phyloP scores from a whole-genome alignment of 225 moss, liverwort and hornwort species.

The Neckera pumila region DNA sequence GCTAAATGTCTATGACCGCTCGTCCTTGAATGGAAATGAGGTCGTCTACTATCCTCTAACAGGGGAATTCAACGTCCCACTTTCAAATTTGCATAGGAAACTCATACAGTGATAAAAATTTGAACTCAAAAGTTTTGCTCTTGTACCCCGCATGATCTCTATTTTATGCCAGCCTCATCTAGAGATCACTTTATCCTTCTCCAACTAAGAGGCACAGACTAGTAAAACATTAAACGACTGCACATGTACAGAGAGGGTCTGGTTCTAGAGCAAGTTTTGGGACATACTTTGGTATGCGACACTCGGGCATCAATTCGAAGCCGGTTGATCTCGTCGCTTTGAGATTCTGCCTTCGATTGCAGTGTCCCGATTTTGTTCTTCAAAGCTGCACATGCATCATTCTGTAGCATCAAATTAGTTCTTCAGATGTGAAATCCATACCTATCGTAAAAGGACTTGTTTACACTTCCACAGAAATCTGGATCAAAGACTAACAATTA shows the following conservation, averaged over 20 bases:
- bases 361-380: conserved; percentile 61
- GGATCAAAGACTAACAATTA: not conserved
- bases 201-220: not conserved
- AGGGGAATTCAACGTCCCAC: too few relatives aligned
- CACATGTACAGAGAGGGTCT: not conserved
- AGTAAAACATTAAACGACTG: not conserved
- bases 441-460: not conserved
- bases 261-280: not conserved
- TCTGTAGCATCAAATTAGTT: not conserved
- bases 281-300: conserved; percentile 65
- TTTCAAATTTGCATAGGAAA: not conserved
- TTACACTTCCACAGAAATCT: not conserved
- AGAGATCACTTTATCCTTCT: not conserved
- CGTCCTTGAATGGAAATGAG: not conserved
- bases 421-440: not conserved
- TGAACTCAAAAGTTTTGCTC: not conserved
- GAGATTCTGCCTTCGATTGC: conserved; percentile 61
- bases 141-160: not conserved
- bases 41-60: not conserved
- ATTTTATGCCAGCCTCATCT: not conserved
- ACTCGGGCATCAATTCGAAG: conserved; percentile 64
- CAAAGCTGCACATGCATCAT: conserved; percentile 31
- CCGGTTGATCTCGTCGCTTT: conserved; percentile 68
- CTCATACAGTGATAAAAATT: not conserved
- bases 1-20: too few relatives aligned